Conservation (phyloP, 2,329 filamentous ascomycete genomes). For the Ceratocystis lukuohia region DNA sequence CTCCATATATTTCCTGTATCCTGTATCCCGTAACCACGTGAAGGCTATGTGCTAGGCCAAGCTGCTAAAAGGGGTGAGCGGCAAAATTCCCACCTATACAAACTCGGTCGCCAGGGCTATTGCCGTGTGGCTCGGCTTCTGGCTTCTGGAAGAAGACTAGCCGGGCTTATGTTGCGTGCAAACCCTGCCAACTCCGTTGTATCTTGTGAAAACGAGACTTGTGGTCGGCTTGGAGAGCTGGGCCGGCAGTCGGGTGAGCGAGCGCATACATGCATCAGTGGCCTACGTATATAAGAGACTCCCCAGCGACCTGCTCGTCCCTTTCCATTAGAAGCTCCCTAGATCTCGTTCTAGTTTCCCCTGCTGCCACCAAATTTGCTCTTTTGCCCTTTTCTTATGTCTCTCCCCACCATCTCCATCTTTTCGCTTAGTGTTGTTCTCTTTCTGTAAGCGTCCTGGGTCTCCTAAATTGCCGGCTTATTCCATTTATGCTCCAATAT, state of each 20-base stretch:
- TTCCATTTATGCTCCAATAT: not conserved
- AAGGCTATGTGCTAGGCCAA: not conserved
- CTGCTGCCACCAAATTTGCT: not conserved
- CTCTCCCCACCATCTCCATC: constrained; percentile 3
- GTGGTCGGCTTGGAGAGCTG: not conserved
- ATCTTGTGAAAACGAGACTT: constrained; percentile 2
- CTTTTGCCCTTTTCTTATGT: not conserved
- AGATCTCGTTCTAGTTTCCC: not conserved
- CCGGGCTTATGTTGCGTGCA: not conserved
- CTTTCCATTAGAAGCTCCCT: not conserved
- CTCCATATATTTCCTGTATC: not conserved
- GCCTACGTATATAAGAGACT: not conserved
- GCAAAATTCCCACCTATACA: not conserved
- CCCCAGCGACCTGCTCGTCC: not conserved
- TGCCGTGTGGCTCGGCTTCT: constrained; percentile 6
- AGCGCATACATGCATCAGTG: not conserved
- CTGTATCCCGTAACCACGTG: not conserved
- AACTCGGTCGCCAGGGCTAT: constrained; percentile 3
- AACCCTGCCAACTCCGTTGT: not conserved
- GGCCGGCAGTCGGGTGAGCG: not conserved
- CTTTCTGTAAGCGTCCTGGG: not conserved
- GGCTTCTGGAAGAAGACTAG: not conserved
- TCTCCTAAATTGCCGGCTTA: not conserved
- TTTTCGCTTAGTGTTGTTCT: constrained; percentile 11
- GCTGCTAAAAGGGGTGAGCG: not conserved